Evolutionary conservation across 768 basidiomycete genomes (phyloP).

Genomic region (Tubosaeta brunneosetosa): DNA sequence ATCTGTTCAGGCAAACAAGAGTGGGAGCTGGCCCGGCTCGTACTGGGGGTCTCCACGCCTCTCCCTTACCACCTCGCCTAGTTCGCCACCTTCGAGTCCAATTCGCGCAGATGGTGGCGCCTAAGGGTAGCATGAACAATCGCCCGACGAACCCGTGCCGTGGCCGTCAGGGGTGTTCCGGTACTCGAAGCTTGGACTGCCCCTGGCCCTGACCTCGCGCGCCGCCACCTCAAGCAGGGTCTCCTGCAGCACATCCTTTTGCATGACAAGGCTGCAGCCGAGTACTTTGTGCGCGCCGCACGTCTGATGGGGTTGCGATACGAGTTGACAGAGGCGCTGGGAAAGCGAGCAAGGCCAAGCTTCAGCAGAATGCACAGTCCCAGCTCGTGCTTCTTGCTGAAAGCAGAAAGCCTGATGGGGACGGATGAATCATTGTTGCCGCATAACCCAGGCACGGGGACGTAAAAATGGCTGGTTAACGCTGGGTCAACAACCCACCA

Average conservation of each 20-base stretch:
- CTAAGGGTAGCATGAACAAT: slow-evolving; percentile 73
- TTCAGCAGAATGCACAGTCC: slow-evolving; percentile 76
- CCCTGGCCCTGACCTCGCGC: slow-evolving; percentile 59
- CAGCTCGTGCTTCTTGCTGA: slow-evolving; percentile 93
- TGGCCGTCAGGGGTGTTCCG: slow-evolving; percentile 40
- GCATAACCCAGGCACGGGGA: no score
- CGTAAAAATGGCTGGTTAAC: no score
- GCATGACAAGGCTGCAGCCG: slow-evolving; percentile 74
- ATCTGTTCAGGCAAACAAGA: slow-evolving; percentile 34
- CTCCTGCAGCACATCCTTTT: slow-evolving; percentile 70
- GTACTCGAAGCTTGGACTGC: slow-evolving; percentile 38
- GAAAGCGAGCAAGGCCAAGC: slow-evolving; percentile 79
- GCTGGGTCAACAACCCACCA: no score
- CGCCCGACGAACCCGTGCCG: slow-evolving; percentile 77
- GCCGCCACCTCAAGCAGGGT: slow-evolving; percentile 70
- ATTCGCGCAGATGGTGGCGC: slow-evolving; percentile 84
- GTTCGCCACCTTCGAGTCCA: slow-evolving; percentile 61
- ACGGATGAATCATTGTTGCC: not conserved
- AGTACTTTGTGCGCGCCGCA: slow-evolving; percentile 74
- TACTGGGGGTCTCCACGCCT: slow-evolving; percentile 77
- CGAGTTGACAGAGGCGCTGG: slow-evolving; percentile 88
- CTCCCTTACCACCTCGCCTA: slow-evolving; percentile 88
- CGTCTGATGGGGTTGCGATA: slow-evolving; percentile 76
- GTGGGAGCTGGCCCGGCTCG: slow-evolving; percentile 53
- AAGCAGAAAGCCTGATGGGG: slow-evolving; percentile 48